Conservation (phyloP, 495 filamentous ascomycete species). For the Neurospora pannonica region DNA sequence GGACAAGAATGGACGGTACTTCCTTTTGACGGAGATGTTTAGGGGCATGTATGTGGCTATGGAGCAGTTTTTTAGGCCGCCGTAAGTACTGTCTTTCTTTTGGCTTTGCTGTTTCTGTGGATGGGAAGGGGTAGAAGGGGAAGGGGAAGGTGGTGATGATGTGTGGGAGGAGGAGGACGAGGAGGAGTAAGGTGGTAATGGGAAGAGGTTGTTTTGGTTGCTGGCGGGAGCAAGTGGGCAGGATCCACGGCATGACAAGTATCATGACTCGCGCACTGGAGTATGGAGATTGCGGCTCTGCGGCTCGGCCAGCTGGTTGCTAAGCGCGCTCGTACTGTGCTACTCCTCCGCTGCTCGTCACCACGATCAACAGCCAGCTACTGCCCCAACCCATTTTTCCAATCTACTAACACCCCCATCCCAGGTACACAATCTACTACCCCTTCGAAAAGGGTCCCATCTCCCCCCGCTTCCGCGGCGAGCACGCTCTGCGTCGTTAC, state of each 20-base stretch:
- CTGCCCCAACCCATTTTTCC: neutral
- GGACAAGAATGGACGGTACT: constrained; percentile 82
- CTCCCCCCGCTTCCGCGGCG: constrained; percentile 92
- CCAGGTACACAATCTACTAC: constrained; percentile 94
- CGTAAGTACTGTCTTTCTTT: constrained; percentile 51
- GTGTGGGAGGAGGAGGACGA: neutral
- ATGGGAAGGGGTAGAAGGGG: too few relatives aligned
- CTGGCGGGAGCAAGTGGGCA: neutral
- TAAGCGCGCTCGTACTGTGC: neutral
- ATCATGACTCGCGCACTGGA: neutral
- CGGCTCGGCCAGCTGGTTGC: neutral
- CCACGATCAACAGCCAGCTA: neutral
- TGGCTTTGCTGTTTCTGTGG: neutral
- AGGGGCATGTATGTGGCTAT: constrained; percentile 96
- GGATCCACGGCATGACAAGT: neutral
- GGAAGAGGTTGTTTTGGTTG: neutral
- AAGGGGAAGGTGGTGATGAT: neutral
- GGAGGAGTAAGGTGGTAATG: too few relatives aligned
- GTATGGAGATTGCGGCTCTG: neutral
- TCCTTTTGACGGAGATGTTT: constrained; percentile 88
- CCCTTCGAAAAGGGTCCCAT: constrained; percentile 99
- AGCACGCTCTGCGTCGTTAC: constrained; percentile 91
- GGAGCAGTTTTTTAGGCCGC: constrained; percentile 96
- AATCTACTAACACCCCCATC: neutral
- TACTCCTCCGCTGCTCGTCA: neutral